Evolutionary conservation across 305 asterid species (phyloP).

Genomic region (Stenogyne calaminthoides): DNA sequence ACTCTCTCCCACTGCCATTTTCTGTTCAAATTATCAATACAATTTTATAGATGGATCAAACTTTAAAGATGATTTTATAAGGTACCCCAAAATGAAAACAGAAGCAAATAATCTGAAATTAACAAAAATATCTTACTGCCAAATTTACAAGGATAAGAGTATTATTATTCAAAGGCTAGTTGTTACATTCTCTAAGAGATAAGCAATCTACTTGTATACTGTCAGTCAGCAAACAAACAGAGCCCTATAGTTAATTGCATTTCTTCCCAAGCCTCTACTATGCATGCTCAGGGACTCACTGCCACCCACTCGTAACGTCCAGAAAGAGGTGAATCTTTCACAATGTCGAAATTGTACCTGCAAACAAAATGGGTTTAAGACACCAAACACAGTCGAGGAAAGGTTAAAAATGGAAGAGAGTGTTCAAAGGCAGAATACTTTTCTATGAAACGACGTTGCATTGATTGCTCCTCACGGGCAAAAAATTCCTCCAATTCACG

Average conservation of each 20-base stretch:
- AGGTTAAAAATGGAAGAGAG: background rate
- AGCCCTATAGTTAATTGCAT: constrained; percentile 30
- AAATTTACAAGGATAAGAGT: constrained; percentile 32
- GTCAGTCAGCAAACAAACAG: constrained; percentile 39
- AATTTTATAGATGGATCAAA: background rate
- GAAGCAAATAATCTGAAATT: background rate
- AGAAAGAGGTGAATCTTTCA: constrained; percentile 36
- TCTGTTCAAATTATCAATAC: background rate
- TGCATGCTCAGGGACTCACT: constrained; percentile 39
- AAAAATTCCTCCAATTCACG: constrained; percentile 66
- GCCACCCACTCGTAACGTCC: constrained; percentile 51
- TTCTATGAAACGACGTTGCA: constrained; percentile 49
- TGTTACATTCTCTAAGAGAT: constrained; percentile 34
- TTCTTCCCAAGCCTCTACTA: constrained; percentile 26
- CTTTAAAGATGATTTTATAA: background rate
- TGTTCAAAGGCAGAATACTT: constrained; percentile 42
- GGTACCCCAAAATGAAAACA: background rate
- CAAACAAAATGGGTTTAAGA: background rate
- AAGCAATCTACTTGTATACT: constrained; percentile 28
- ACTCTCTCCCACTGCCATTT: background rate
- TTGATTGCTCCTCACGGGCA: constrained; percentile 51
- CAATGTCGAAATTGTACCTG: constrained; percentile 49
- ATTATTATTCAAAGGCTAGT: constrained; percentile 28
- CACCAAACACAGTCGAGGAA: background rate
- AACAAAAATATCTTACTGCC: background rate